phyloP scores from a whole-genome alignment of 192 early-diverging fungal genomes.

The Lunasporangiospora selenospora region DNA sequence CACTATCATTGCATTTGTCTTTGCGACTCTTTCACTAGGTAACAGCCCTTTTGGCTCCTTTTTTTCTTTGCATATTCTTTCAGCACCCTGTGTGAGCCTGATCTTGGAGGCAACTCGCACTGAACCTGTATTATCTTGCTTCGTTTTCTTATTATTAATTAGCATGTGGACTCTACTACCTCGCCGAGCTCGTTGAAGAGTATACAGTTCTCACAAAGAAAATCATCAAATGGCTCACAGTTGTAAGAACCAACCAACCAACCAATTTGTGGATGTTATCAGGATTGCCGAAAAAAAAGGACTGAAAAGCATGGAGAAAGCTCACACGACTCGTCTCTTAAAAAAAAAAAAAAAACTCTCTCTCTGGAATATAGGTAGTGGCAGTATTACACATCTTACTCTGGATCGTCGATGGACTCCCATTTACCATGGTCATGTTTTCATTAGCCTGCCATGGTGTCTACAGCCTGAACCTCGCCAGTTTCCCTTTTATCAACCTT shows the following conservation, averaged over 20 bases:
- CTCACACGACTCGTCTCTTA: not conserved
- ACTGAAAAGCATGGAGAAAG: not conserved
- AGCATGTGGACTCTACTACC: constrained; percentile 90
- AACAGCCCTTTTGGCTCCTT: too few relatives aligned
- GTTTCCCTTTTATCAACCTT: constrained; percentile 86
- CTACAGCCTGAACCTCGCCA: constrained; percentile 80
- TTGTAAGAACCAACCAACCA: constrained; percentile 40
- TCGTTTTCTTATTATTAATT: too few relatives aligned
- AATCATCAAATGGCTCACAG: constrained; percentile 70
- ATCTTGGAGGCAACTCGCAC: too few relatives aligned
- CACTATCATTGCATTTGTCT: constrained; percentile 54
- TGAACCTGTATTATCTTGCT: too few relatives aligned
- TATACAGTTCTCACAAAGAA: constrained; percentile 81
- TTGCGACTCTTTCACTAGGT: constrained; percentile 67
- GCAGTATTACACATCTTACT: constrained; percentile 75
- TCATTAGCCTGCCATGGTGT: constrained; percentile 79
- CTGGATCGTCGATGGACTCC: constrained; percentile 80
- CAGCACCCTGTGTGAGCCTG: too few relatives aligned
- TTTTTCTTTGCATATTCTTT: too few relatives aligned
- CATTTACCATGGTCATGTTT: constrained; percentile 70
- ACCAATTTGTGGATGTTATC: too few relatives aligned
- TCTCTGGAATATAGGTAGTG: constrained; percentile 52
- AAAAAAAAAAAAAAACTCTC: not conserved
- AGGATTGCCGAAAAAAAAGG: not conserved
- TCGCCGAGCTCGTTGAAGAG: constrained; percentile 71